A percentile compares a stretch with the other conserved stretches of the same genome.
Conservation (phyloP, 345 rosid species). For the Aurinia saxatilis region DNA sequence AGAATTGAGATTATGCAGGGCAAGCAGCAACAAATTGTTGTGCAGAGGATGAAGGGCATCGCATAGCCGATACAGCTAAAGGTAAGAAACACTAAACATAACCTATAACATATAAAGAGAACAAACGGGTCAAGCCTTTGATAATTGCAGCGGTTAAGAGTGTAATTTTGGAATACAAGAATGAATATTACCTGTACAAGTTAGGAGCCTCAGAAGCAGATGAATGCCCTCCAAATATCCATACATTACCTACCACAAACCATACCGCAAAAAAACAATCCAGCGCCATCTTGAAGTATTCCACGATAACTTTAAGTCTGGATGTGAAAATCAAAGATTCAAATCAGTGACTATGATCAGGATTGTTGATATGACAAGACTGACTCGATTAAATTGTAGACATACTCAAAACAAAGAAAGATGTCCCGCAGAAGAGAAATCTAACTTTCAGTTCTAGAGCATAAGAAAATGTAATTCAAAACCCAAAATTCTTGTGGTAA, state of each 20-base stretch:
- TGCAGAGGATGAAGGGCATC: slow-evolving; percentile 96
- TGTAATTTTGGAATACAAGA: not conserved
- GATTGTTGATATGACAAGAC: too few relatives aligned
- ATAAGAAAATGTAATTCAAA: too few relatives aligned
- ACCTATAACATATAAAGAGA: slow-evolving; percentile 42
- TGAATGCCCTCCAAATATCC: slow-evolving; percentile 96
- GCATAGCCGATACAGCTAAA: slow-evolving; percentile 98
- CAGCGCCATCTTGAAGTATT: slow-evolving; percentile 90
- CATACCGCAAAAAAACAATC: slow-evolving; percentile 99
- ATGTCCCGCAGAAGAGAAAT: not conserved
- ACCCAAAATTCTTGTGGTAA: too few relatives aligned
- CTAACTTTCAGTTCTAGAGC: not conserved
- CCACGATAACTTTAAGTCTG: slow-evolving; percentile 80
- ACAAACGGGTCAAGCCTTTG: slow-evolving; percentile 1
- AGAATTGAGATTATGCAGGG: slow-evolving; percentile 91
- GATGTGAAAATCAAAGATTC: slow-evolving; percentile 9
- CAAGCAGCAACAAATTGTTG: slow-evolving; percentile 94
- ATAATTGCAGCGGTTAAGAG: not conserved
- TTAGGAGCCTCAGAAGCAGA: slow-evolving; percentile 87
- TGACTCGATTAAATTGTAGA: too few relatives aligned
- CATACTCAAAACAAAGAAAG: not conserved
- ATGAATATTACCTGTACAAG: slow-evolving; percentile 63
- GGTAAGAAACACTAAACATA: slow-evolving; percentile 92
- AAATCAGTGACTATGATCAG: not conserved
- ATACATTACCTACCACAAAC: slow-evolving; percentile 99